Percentiles rank a stretch among this genome's conserved stretches.
phyloP scores from a whole-genome alignment of 1,284 basidiomycete genomes.

The Melanopsichium pennsylvanicum region DNA sequence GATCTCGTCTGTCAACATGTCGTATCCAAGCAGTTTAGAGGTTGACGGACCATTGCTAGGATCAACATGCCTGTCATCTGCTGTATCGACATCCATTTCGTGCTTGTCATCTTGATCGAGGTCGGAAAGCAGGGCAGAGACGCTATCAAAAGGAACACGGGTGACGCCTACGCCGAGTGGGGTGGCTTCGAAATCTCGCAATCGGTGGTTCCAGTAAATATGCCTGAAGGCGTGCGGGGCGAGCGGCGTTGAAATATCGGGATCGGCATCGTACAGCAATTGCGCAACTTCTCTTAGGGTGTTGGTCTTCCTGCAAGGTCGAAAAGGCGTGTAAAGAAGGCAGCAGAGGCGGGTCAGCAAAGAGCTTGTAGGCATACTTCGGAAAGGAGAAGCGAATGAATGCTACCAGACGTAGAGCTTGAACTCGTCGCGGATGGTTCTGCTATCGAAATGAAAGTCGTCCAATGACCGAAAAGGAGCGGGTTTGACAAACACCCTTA shows the following conservation, averaged over 20 bases:
- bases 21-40: constrained; percentile 16
- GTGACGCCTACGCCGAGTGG: constrained; percentile 43
- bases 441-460: constrained; percentile 30
- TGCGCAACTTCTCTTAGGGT: constrained; percentile 54
- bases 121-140: constrained; percentile 29
- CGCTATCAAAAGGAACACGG: constrained; percentile 27
- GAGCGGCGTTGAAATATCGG: constrained; percentile 36
- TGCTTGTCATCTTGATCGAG: constrained; percentile 6
- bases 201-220: constrained; percentile 22
- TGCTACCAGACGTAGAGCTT: constrained; percentile 53
- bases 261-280: constrained; percentile 48
- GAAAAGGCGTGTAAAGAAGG: not conserved
- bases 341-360: not conserved
- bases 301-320: constrained; percentile 45
- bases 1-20: constrained; percentile 19
- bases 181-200: constrained; percentile 14
- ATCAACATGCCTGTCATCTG: not conserved
- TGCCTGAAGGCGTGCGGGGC: constrained; percentile 50
- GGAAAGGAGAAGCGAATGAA: no score
- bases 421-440: constrained; percentile 31
- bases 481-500: constrained; percentile 31
- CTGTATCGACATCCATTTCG: constrained; percentile 14
- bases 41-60: not conserved
- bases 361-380: no score
- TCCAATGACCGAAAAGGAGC: constrained; percentile 36